Conservation (phyloP, 2,329 filamentous ascomycete species). For the Neofusicoccum umdonicola region DNA sequence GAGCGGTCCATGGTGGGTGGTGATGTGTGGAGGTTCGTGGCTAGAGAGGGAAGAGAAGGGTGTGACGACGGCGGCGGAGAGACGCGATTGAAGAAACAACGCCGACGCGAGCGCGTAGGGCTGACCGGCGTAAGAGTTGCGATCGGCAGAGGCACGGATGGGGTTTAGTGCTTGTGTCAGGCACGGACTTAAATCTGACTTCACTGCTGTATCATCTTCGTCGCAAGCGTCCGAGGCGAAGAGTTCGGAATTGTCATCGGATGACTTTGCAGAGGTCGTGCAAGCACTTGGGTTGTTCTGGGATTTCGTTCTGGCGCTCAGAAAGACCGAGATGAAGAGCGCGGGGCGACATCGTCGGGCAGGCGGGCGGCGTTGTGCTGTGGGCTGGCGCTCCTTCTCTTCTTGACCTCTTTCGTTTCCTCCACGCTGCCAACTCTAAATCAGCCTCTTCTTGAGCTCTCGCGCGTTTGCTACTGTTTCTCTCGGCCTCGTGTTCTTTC, state of each 20-base stretch:
- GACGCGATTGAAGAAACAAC: not conserved
- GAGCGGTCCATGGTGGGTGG: conserved; percentile 21
- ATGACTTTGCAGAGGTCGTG: too few species aligned
- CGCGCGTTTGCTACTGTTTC: not conserved
- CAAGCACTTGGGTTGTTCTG: too few species aligned
- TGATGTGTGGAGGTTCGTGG: not conserved
- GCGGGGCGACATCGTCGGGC: not conserved
- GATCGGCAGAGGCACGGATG: conserved; percentile 3
- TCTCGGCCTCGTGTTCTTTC: not conserved
- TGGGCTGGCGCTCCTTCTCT: not conserved
- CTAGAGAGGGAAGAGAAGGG: not conserved
- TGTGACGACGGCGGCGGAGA: not conserved
- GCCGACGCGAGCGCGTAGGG: not conserved
- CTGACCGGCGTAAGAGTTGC: not conserved
- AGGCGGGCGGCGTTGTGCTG: not conserved
- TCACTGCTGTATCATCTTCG: not conserved
- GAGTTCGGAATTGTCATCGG: too few species aligned
- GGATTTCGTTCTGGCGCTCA: too few species aligned
- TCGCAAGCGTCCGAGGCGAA: too few species aligned
- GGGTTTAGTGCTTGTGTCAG: conserved; percentile 3
- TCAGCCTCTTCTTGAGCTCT: not conserved
- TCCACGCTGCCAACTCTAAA: not conserved
- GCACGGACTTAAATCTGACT: conserved; percentile 9
- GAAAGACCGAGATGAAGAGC: not conserved
- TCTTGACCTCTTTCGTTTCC: not conserved